Conservation (phyloP, 148 eudicot genomes). For the Linanthus parryae region DNA sequence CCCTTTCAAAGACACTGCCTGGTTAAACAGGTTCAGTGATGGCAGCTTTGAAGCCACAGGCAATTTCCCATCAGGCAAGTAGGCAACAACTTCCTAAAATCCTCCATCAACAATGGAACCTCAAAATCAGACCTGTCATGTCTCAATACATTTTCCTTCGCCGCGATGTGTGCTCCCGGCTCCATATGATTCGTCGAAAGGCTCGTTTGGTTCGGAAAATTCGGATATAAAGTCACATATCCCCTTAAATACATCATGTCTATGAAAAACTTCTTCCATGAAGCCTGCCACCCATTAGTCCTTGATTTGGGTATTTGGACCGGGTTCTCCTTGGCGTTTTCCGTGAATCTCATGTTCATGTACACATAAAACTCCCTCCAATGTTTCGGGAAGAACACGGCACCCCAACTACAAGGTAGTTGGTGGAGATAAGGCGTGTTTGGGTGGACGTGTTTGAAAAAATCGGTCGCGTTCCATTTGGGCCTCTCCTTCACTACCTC, state of each 20-base stretch:
- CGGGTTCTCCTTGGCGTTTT: conserved; percentile 75
- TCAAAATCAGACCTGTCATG: conserved; percentile 77
- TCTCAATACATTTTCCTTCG: conserved; percentile 61
- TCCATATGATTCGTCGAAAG: conserved; percentile 96
- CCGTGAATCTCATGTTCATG: conserved; percentile 94
- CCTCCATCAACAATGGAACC: conserved; percentile 67
- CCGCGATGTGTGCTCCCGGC: conserved; percentile 83
- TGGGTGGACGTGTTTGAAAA: conserved; percentile 67
- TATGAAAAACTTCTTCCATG: conserved; percentile 89
- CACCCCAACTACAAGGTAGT: conserved; percentile 89
- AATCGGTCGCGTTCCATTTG: conserved; percentile 77
- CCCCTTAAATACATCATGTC: conserved; percentile 95
- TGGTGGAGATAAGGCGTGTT: conserved; percentile 94
- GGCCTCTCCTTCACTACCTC: conserved; percentile 91
- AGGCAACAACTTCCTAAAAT: conserved; percentile 52
- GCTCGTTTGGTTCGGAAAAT: conserved; percentile 75
- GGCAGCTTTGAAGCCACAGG: conserved; percentile 80
- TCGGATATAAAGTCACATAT: conserved; percentile 73
- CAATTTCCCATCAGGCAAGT: conserved; percentile 62
- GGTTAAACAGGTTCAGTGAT: conserved; percentile 71
- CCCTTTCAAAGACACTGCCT: conserved; percentile 72
- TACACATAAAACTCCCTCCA: conserved; percentile 92
- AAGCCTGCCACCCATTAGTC: conserved; percentile 94
- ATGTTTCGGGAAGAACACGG: conserved; percentile 89
- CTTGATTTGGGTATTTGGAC: conserved; percentile 86